These are phyloP conservation scores for Secale cereale DNA, from an alignment of 176 grass and related monocot genomes.

Conservation along the genomic window DNA sequence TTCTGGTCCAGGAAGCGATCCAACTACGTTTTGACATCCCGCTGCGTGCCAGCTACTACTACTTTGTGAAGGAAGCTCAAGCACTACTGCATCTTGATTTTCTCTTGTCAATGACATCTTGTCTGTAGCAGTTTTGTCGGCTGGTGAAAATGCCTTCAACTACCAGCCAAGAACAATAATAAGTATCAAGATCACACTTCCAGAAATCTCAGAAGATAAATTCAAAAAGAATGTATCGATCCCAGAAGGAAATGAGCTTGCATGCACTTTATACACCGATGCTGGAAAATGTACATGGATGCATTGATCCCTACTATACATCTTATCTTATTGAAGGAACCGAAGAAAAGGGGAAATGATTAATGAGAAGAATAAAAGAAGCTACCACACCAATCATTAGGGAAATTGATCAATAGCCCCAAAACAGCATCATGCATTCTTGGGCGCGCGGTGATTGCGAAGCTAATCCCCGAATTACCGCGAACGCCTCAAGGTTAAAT, in stretches of 20 bases:
- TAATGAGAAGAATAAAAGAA: neutral
- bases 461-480: constrained; percentile 29
- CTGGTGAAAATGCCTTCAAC: neutral
- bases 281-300: constrained; percentile 28
- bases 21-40: neutral
- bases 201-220: neutral
- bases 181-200: neutral
- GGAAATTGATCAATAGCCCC: constrained; percentile 30
- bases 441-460: constrained; percentile 30
- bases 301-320: constrained; percentile 13
- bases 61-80: neutral
- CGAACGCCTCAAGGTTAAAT: constrained; percentile 36
- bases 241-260: neutral
- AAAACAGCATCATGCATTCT: constrained; percentile 24
- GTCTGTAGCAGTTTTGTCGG: neutral
- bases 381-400: constrained; percentile 23
- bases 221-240: neutral
- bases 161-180: neutral
- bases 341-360: neutral
- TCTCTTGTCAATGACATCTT: neutral
- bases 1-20: neutral
- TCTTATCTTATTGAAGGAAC: constrained; percentile 23
- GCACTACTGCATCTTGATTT: neutral
- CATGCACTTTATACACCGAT: constrained; percentile 29
- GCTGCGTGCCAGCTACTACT: neutral